These are phyloP conservation scores for Candida labiduridarum DNA, from an alignment of 1,139 yeast species.

Conservation along the genomic window DNA sequence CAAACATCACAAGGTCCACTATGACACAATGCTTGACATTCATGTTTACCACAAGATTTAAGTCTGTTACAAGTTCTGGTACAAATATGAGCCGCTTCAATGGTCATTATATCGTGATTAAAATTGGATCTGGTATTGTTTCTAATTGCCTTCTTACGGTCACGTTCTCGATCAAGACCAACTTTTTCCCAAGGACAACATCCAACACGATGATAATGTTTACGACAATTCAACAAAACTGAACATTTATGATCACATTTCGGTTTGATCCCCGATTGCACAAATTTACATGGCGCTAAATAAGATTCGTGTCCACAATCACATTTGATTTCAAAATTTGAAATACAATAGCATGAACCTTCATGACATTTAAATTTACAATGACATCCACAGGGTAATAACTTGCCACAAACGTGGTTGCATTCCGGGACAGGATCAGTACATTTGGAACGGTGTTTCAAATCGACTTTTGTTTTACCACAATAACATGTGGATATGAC, in stretches of 20 bases:
- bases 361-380: constrained; percentile 75
- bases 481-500: constrained; percentile 70
- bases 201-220: constrained; percentile 69
- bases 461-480: constrained; percentile 51
- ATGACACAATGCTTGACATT: constrained; percentile 78
- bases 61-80: constrained; percentile 66
- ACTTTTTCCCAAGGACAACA: constrained; percentile 73
- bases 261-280: constrained; percentile 54
- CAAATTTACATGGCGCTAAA: constrained; percentile 64
- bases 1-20: constrained; percentile 85
- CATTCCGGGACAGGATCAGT: constrained; percentile 82
- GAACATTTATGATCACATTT: constrained; percentile 76
- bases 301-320: constrained; percentile 52
- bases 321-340: constrained; percentile 49
- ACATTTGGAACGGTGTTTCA: constrained; percentile 52
- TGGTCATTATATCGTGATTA: constrained; percentile 53
- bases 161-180: constrained; percentile 66
- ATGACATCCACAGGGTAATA: constrained; percentile 68
- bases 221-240: constrained; percentile 75
- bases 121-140: constrained; percentile 40
- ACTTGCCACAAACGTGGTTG: constrained; percentile 61
- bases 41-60: constrained; percentile 72
- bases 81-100: constrained; percentile 82
- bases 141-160: constrained; percentile 51
- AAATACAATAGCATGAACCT: constrained; percentile 73